Conservation (phyloP, 176 grass and related monocot species). For the Echinochloa phyllopogon region DNA sequence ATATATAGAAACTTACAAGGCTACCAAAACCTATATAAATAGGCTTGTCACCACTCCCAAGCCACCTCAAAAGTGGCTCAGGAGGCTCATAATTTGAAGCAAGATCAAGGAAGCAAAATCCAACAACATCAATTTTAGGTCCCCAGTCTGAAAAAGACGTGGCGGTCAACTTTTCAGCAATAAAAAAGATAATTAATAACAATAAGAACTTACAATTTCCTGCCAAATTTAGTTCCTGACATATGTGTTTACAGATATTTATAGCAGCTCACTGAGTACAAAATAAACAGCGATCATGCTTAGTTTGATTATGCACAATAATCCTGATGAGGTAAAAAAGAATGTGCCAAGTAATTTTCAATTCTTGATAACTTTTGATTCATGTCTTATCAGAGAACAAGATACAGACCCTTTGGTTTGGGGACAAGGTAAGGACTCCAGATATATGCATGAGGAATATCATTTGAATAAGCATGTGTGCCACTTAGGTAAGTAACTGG, state of each 20-base stretch:
- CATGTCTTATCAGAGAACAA: background rate
- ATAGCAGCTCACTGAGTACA: background rate
- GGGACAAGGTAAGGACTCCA: slow-evolving; percentile 92
- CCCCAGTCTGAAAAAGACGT: slow-evolving; percentile 70
- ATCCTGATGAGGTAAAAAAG: background rate
- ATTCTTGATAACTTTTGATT: slow-evolving; percentile 25
- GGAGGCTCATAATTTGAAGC: slow-evolving; percentile 70
- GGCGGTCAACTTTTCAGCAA: slow-evolving; percentile 7
- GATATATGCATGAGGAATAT: slow-evolving; percentile 85
- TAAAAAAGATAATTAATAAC: background rate
- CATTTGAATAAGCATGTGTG: slow-evolving; percentile 63
- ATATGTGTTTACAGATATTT: background rate
- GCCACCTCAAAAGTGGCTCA: slow-evolving; percentile 58
- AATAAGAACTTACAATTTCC: background rate
- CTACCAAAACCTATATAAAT: slow-evolving; percentile 86
- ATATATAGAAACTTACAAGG: slow-evolving; percentile 53
- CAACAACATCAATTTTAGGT: slow-evolving; percentile 72
- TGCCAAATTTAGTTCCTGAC: background rate
- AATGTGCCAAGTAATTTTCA: background rate
- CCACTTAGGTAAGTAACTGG: slow-evolving; percentile 86
- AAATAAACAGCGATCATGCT: background rate
- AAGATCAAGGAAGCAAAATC: slow-evolving; percentile 83
- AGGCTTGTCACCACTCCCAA: slow-evolving; percentile 63
- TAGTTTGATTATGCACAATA: slow-evolving; percentile 4
- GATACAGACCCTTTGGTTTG: slow-evolving; percentile 73